phyloP scores from a whole-genome alignment of 176 grass and related monocot species.

The Luzula sylvatica region DNA sequence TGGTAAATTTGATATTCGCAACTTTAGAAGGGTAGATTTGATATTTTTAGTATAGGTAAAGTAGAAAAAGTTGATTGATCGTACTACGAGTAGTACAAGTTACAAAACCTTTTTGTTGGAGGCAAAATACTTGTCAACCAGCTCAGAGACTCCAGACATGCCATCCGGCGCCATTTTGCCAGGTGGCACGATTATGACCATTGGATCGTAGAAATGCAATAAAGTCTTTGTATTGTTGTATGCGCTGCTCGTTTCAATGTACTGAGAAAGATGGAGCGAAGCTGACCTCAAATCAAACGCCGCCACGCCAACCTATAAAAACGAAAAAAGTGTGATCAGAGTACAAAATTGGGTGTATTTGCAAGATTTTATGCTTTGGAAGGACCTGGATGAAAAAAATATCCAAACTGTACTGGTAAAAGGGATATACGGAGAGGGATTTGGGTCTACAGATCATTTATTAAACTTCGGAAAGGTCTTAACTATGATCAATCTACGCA shows the following conservation, averaged over 20 bases:
- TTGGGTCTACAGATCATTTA: too few species aligned
- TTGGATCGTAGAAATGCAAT: constrained; percentile 88
- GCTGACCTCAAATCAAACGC: constrained; percentile 93
- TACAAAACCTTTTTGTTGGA: not conserved
- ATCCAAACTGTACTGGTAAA: too few species aligned
- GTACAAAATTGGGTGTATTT: not conserved
- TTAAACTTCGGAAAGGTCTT: too few species aligned
- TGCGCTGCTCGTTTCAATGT: constrained; percentile 88
- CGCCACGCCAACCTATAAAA: constrained; percentile 63
- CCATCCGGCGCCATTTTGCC: constrained; percentile 67
- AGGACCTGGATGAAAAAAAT: too few species aligned
- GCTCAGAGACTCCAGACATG: constrained; percentile 77
- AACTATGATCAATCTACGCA: too few species aligned
- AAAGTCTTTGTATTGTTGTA: constrained; percentile 85
- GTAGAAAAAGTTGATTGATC: too few species aligned
- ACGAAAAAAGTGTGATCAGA: constrained; percentile 7
- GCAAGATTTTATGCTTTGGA: not conserved
- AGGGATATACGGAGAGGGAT: too few species aligned
- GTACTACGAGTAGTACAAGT: too few species aligned
- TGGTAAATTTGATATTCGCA: too few species aligned
- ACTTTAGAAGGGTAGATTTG: too few species aligned
- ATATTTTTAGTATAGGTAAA: too few species aligned
- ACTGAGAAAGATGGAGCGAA: constrained; percentile 78
- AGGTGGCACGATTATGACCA: constrained; percentile 70
- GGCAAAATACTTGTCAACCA: constrained; percentile 62